A percentile compares a stretch with the other conserved stretches of the same genome.
These are phyloP conservation scores for Trichoderma breve DNA, from an alignment of 2,329 filamentous ascomycete genomes.

Conservation along the genomic window DNA sequence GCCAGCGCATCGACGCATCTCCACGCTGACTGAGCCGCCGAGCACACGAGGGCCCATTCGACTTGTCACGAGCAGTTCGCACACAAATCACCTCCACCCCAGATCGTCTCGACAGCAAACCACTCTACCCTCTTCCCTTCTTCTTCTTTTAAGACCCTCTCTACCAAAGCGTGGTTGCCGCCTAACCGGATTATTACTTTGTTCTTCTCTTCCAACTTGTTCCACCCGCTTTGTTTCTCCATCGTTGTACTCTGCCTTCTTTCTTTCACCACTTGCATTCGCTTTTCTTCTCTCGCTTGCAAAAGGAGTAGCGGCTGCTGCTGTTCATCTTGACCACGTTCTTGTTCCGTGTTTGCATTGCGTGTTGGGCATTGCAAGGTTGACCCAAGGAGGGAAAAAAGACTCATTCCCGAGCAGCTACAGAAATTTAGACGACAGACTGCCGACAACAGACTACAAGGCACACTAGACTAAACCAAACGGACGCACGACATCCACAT, in stretches of 20 bases:
- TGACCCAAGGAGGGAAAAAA: neutral
- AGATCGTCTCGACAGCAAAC: neutral
- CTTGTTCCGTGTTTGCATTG: neutral
- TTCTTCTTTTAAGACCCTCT: neutral
- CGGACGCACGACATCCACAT: neutral
- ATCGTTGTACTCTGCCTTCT: neutral
- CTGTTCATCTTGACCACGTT: neutral
- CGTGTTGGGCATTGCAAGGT: neutral
- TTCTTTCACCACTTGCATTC: neutral
- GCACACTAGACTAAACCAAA: neutral
- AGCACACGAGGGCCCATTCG: conserved; percentile 3
- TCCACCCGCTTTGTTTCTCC: neutral
- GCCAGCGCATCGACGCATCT: conserved; percentile 16
- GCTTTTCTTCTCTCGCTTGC: neutral
- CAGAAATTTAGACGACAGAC: neutral
- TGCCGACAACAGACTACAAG: neutral
- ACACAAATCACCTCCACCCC: neutral
- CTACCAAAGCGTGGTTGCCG: neutral
- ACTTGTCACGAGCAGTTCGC: conserved; percentile 14
- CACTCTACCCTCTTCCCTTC: neutral
- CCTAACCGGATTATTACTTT: neutral
- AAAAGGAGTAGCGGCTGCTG: neutral
- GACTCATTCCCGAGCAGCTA: neutral
- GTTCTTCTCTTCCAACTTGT: neutral
- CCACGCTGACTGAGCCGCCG: conserved; percentile 15